These are phyloP conservation scores for Venturia nashicola DNA, from an alignment of 2,329 filamentous ascomycete species.

Conservation along the genomic window DNA sequence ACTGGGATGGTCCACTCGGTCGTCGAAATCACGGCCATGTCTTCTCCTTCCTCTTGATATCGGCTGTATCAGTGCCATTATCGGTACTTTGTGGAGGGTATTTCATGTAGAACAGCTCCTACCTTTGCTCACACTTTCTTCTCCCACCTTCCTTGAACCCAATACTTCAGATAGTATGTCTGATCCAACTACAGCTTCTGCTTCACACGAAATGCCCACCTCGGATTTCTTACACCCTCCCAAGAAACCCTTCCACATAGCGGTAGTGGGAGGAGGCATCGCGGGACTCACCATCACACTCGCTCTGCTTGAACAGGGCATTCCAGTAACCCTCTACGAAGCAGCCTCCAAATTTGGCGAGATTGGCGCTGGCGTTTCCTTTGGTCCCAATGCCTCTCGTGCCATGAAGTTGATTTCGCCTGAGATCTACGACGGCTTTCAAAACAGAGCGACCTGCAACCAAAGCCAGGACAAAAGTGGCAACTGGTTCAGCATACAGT, in stretches of 20 bases:
- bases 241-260: slow-evolving; percentile 22
- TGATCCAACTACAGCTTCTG: background rate
- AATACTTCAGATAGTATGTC: background rate
- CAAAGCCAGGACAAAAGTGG: slow-evolving; percentile 21
- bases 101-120: background rate
- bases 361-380: slow-evolving; percentile 45
- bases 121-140: too few relatives aligned
- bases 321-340: slow-evolving; percentile 44
- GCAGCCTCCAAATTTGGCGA: slow-evolving; percentile 41
- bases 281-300: slow-evolving; percentile 43
- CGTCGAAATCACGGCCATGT: background rate
- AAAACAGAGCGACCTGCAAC: slow-evolving; percentile 29
- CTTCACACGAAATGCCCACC: background rate
- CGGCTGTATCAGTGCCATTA: background rate
- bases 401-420: slow-evolving; percentile 43
- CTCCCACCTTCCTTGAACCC: too few relatives aligned
- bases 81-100: background rate
- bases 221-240: slow-evolving; percentile 14
- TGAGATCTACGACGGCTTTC: slow-evolving; percentile 30
- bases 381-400: slow-evolving; percentile 43
- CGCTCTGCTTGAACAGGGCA: slow-evolving; percentile 34
- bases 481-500: slow-evolving; percentile 31
- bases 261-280: slow-evolving; percentile 49
- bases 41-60: background rate
- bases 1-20: background rate